Evolutionary conservation across 192 early-diverging fungal genomes (phyloP), one percentile per base, ranked within the genome.

Genomic region (Coemansia sp.): DNA sequence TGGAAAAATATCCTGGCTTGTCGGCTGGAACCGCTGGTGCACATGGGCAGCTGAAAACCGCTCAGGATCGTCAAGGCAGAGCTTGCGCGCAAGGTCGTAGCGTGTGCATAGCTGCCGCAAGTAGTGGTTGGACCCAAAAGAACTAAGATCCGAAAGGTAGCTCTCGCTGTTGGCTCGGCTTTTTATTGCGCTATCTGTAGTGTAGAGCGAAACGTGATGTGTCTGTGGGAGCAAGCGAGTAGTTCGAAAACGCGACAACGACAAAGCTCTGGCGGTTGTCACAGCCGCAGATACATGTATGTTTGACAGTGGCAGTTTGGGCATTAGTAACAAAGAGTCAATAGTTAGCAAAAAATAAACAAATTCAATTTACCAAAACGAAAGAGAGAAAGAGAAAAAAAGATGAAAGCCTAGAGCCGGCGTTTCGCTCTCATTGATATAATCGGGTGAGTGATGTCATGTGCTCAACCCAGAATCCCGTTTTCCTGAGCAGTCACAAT

Each of bases 1-100:
- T 15, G 82, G 70, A 62, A 86, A 86, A 22, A 77, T 77, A 19
- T 77, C 73, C 19, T 46, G 52, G 53, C 64, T 66, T 5, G 63
- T 70, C 2, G 73, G 60, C 52, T 57, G 54, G 24, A 56, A 40
- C 59, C 53, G 52, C 44, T 38, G 24, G 64, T 54, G 54, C 25
- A 37, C 25, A 6, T 55, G 51, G 4, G 51, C 10, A 42, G 60
- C 59, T n/a, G 73, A 56, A 34, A 69, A 60, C 39, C 61, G 38
- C 19, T 66, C 67, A 5, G 59, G 23, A 46, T 67, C 60, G 17
- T 67, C 57, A 21, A 70, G 21, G 25, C 73, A 77, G 4, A 70
- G 61, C 1, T 47, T 34, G 21, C 48, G 63, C 9, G 73, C 67
- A 27, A 59, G 37, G 13, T 51, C 48, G 44, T 69, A 70, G 14